These are phyloP conservation scores for Neotropicomus parvogracilis DNA, from an alignment of 1,284 basidiomycete genomes.

Conservation along the genomic window DNA sequence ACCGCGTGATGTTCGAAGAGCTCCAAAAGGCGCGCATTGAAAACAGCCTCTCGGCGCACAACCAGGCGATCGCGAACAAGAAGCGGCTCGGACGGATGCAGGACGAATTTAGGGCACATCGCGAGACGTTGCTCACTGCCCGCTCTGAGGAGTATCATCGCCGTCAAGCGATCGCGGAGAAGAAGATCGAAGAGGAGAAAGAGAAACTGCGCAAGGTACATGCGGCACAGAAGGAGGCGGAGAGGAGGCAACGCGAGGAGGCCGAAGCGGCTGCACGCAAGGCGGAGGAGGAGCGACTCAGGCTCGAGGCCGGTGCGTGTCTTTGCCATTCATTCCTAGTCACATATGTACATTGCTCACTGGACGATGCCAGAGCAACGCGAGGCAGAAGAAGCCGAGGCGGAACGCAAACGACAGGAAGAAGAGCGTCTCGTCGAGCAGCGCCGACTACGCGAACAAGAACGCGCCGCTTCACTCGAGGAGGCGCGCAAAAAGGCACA, in stretches of 20 bases:
- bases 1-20: conserved; percentile 68
- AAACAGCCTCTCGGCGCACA: conserved; percentile 59
- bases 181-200: conserved; percentile 87
- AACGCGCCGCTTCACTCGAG: conserved; percentile 62
- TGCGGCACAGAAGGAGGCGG: conserved; percentile 57
- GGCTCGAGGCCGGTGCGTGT: conserved; percentile 38
- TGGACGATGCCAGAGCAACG: conserved; percentile 42
- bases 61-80: conserved; percentile 77
- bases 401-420: conserved; percentile 54
- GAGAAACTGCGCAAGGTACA: conserved; percentile 61
- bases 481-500: conserved; percentile 59
- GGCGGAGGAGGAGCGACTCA: conserved; percentile 51
- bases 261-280: conserved; percentile 36
- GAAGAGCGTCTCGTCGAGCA: conserved; percentile 54
- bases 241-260: conserved; percentile 52
- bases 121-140: conserved; percentile 58
- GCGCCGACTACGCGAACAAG: conserved; percentile 63
- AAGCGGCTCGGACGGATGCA: conserved; percentile 72
- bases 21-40: conserved; percentile 64
- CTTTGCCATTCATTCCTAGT: not conserved
- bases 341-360: not conserved
- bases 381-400: conserved; percentile 57
- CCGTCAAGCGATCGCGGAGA: conserved; percentile 55
- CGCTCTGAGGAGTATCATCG: conserved; percentile 71
- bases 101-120: conserved; percentile 67